Base-by-base conservation (phyloP, 2,329 filamentous ascomycete genomes). In the Phialophora chinensis region DNA sequence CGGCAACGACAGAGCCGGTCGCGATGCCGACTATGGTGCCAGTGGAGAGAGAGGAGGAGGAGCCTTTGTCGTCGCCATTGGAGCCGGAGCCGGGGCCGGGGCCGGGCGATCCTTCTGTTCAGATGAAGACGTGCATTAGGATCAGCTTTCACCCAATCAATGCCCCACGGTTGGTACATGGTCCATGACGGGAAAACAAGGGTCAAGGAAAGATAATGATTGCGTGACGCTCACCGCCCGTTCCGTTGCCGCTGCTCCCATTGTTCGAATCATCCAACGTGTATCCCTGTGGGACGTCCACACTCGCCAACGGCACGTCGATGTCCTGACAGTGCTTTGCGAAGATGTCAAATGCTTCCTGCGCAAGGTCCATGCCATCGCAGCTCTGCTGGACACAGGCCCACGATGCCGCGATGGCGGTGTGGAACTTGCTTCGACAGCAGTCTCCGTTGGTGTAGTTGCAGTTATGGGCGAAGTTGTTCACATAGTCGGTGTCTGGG, bases 401-500 rank as follows among this genome's bases (percentile, higher is more conserved):
- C 35, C 33, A 59, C n/a, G 35, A 25, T 10, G n/a, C 33, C 4
- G 14, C 33, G 6, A 59, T 59, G n/a, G 44, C 56, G 35, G 56
- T 59, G 23, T 47, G 56, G 38, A 17, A 49, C n/a, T 27, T 44
- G 12, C 35, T 59, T 17, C 20, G 38, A 38, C 56, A 59, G 56
- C 56, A 59, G 10, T 59, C 38, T 8, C 56, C 56, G 14, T 17
- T 59, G 6, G 56, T n/a, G 23, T 59, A 59, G 38, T 59, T 23
- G 56, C 56, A 59, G 23, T 47, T 49, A 17, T 44, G 27, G 38
- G 33, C 33, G 25, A 59, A 59, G 56, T 59, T 47, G 4, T 47
- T 20, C 56, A 44, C 35, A 38, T 59, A 59, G 11, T 59, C 56
- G 12, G 56, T 23, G 33, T 59, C 56, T 6, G 56, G 33, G 56